Base-by-base conservation (phyloP, 805 yeast genomes). In the Wickerhamomyces ciferrii region DNA sequence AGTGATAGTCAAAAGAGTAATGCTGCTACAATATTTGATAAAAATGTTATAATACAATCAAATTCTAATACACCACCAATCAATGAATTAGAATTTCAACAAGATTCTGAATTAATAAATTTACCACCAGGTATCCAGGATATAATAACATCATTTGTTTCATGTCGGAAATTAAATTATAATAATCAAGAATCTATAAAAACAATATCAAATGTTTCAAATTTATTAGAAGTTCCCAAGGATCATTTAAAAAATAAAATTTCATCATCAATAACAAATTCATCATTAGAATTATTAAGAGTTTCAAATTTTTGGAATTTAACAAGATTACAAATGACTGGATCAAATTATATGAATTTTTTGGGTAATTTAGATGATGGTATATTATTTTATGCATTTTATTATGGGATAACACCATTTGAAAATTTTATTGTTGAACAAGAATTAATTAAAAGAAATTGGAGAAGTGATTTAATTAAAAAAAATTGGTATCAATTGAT, bases 361-460 rank as follows among this genome's bases (percentile, higher is more conserved):
- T 71, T 84, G 69, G 71, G 75, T 36, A 85, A 83, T 54, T 79
- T 89, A 57, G 92, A 87, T 57, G 73, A 81, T 34, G 96, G 87
- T 59, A 87, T 96, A 4, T 68, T 94, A 55, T 92, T 92, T 57
- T 94, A 88, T 71, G 86, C 91, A 38, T 94, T 90, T 68, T 94
- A 94, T 68, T 94, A 87, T 50, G 67, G 70, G 42, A 82, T 79
- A 55, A 86, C 86, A 19, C 74, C 85, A 13, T 82, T 81, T 58
- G 83, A 83, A 54, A 89, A 84, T 58, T 76, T 72, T 51, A 67
- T 82, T 43, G 87, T 96, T 1, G 90, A 96, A 5, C 73, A 79
- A 55, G 98, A 94, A 67, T 74, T 92, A 50, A 60, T 69, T 50
- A 74, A 74, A 50, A 76, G 97, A 56, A 87, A 90, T 38, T 92